Base-by-base conservation (phyloP, 2,329 filamentous ascomycete genomes). In the Davidsoniella australis region DNA sequence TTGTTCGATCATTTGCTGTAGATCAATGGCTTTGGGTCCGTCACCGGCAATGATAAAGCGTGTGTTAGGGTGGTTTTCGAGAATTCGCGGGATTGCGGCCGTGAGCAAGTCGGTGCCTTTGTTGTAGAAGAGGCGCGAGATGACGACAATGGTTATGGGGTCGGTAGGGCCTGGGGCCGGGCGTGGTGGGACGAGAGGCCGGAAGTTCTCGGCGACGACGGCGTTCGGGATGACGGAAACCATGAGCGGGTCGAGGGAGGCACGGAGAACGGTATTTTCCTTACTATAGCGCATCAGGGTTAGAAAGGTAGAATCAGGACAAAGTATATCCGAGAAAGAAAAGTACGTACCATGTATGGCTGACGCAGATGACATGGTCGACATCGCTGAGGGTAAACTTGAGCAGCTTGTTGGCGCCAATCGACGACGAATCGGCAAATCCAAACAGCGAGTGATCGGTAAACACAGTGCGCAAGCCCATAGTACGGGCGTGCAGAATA, bases 81-180 rank as follows among this genome's bases (percentile, higher is more conserved):
- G 75, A 48, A 98, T 94, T 44, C 88, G 80, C 0, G 91, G 91
- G 48, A 98, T 94, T 3, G 87, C 86, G 9, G 89, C 91, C 20
- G 94, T 94, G n/a, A 98, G 75, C 0, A 98, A 76, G 62, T 98
- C 93, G 1, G 86, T 96, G 53, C 91, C 91, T 63, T 98, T 98
- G 66, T 98, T 98, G 66, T 96, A 96, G 65, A 96, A 98, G 1
- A 98, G 77, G 17, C 91, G 85, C 7, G 88, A 95, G 54, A 98
- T 94, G 17, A 98, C 89, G 1, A 98, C 86, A 52, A 98, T 95
- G 6, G 87, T 95, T 58, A 98, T 89, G 9, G 79, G 82, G 58
- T 95, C 89, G 55, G 85, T 73, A 0, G 87, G 85, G 0, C 84
- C 83, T 2, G 94, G 73, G 5, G 77, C 78, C 48, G 80, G 79